Conservation (phyloP, 1,284 basidiomycete genomes). For the Coniophora puteana region DNA sequence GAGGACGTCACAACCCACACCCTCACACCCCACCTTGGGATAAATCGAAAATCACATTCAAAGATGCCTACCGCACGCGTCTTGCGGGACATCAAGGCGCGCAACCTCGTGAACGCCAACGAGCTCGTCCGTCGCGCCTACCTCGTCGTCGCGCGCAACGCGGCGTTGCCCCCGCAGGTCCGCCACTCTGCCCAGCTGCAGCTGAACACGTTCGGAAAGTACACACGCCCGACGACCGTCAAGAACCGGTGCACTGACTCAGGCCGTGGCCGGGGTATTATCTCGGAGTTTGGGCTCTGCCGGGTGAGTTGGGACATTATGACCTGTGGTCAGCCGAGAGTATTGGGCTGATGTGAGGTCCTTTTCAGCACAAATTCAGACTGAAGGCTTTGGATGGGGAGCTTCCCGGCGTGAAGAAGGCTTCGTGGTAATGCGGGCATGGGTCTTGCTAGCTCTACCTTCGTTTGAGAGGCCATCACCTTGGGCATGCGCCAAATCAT, state of each 20-base stretch:
- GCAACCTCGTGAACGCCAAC: constrained; percentile 63
- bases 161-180: constrained; percentile 77
- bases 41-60: too few relatives aligned
- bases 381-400: constrained; percentile 76
- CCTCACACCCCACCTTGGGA: too few relatives aligned
- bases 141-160: constrained; percentile 88
- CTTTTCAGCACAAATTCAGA: constrained; percentile 81
- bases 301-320: constrained; percentile 69
- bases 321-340: neutral
- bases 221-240: constrained; percentile 80
- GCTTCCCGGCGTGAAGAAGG: constrained; percentile 84
- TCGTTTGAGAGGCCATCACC: too few relatives aligned
- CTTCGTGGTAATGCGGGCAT: constrained; percentile 69
- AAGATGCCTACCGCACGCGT: constrained; percentile 52
- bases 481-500: too few relatives aligned
- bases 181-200: constrained; percentile 96
- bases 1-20: too few relatives aligned
- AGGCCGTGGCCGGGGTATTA: constrained; percentile 82
- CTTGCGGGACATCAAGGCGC: constrained; percentile 75
- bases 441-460: neutral
- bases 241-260: constrained; percentile 87
- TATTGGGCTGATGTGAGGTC: neutral
- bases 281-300: constrained; percentile 86
- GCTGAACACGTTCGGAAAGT: constrained; percentile 82
- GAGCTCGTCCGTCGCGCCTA: constrained; percentile 85